Evolutionary conservation across 2,329 filamentous ascomycete species (phyloP), one percentile per base, ranked within the genome.

Genomic region (Alternaria ethzedia): DNA sequence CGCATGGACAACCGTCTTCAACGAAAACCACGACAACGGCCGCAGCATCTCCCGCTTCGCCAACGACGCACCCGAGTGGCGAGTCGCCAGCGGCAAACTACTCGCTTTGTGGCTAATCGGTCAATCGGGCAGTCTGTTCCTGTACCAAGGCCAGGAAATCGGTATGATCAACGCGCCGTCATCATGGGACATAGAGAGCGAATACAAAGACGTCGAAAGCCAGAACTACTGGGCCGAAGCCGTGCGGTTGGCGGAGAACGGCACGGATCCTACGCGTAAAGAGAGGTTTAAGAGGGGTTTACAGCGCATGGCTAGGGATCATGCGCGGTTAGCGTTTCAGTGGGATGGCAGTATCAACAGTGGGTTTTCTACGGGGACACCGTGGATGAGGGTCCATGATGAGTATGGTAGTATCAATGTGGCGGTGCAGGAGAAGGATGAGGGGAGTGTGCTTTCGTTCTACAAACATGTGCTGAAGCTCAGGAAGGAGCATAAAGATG

Each of bases 341-440:
- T 94, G 91, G 91, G 84, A 88, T 65, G 72, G 78, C n/a, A 81
- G 79, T 1, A 72, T 80, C 0, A 85, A 92, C 63, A 90, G 83
- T 0, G 91, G 91, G 11, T 94, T 93, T 80, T 89, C 89, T 0
- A 79, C 79, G 1, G 80, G 79, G 5, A 83, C 82, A 57, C 54
- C 90, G 3, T 94, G 91, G 91, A 93, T 93, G 86, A 84, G 86
- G 13, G 86, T 89, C 43, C 89, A 92, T 73, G 86, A 89, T 59
- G 86, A 88, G 73, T 89, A 88, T 75, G 75, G 74, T 2, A 76
- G 81, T n/a, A 72, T 78, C 45, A 94, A 94, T 72, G 90, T 88
- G 26, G 85, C 83, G 2, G 70, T 80, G 0, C 87, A 91, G 74
- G 74, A 82, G 4, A 72, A 71, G 3, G 81, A 87, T 63, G 73